These are phyloP conservation scores for Torrubiella hemipterigena DNA, from an alignment of 2,329 filamentous ascomycete genomes.

Conservation along the genomic window DNA sequence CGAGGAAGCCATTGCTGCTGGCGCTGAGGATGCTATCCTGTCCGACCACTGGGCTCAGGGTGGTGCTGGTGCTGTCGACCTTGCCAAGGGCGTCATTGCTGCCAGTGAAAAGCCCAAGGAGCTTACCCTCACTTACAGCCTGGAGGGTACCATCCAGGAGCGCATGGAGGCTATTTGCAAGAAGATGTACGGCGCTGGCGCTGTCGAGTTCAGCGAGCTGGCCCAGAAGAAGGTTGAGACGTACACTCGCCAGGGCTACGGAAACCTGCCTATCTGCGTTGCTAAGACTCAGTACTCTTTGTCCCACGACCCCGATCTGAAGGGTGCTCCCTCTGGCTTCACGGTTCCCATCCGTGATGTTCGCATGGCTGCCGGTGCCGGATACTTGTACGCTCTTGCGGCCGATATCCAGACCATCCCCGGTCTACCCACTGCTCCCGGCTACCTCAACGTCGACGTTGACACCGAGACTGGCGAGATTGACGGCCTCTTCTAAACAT, in stretches of 20 bases:
- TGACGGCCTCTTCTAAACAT: conserved; percentile 69
- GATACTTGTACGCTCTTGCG: conserved; percentile 82
- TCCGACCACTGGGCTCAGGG: conserved; percentile 97
- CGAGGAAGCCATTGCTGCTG: conserved; percentile 83
- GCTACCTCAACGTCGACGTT: conserved; percentile 87
- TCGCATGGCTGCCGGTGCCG: conserved; percentile 83
- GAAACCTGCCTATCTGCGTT: conserved; percentile 87
- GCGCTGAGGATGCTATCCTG: conserved; percentile 85
- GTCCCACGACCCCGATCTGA: conserved; percentile 82
- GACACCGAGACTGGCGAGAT: conserved; percentile 76
- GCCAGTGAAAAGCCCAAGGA: conserved; percentile 75
- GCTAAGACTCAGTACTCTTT: conserved; percentile 98
- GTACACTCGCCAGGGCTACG: conserved; percentile 85
- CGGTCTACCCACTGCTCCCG: conserved; percentile 85
- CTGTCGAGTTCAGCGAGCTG: conserved; percentile 85
- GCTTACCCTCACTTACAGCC: conserved; percentile 76
- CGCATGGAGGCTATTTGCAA: conserved; percentile 85
- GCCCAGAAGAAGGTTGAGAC: conserved; percentile 95
- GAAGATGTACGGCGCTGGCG: conserved; percentile 86
- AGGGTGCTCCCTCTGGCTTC: conserved; percentile 91
- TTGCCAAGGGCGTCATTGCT: conserved; percentile 76
- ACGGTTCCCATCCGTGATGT: conserved; percentile 92
- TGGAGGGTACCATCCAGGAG: conserved; percentile 70
- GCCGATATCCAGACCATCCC: conserved; percentile 98
- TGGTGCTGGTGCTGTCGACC: conserved; percentile 76